Evolutionary conservation across 2,329 filamentous ascomycete species (phyloP).

Genomic region (Epichloe elymi): DNA sequence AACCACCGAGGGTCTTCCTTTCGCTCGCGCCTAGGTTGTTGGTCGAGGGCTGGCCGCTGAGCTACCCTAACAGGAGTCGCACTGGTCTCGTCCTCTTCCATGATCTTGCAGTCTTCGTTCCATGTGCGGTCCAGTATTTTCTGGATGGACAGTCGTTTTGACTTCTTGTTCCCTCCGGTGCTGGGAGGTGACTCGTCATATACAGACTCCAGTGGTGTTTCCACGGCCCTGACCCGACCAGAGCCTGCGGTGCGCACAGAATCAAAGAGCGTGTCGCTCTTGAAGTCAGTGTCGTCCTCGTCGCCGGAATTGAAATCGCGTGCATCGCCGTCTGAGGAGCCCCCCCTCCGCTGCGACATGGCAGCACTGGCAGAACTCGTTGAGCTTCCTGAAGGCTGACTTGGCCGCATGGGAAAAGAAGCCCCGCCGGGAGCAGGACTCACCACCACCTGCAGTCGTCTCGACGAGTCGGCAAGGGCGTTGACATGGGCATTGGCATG

Average conservation of each 20-base stretch:
- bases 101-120: conserved; percentile 42
- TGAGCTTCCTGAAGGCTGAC: conserved; percentile 30
- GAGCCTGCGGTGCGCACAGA: conserved; percentile 61
- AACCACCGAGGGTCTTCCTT: conserved; percentile 1
- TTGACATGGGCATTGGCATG: too few relatives aligned
- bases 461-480: conserved; percentile 39
- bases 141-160: conserved; percentile 44
- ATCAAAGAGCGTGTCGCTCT: conserved; percentile 66
- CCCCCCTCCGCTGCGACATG: conserved; percentile 27
- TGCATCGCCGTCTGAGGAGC: conserved; percentile 56
- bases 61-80: conserved; percentile 35
- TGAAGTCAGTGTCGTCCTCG: conserved; percentile 66
- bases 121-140: conserved; percentile 43
- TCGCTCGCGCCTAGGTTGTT: not conserved
- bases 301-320: conserved; percentile 54
- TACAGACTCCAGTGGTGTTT: conserved; percentile 65
- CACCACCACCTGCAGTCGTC: conserved; percentile 19
- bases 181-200: conserved; percentile 66
- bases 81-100: conserved; percentile 48
- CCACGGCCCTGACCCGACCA: conserved; percentile 49
- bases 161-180: conserved; percentile 37
- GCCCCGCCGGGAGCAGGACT: conserved; percentile 28
- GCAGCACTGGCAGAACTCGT: conserved; percentile 25
- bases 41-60: conserved; percentile 16
- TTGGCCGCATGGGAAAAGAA: conserved; percentile 23